Conservation (phyloP, 2,329 filamentous ascomycete species). For the Paracamarosporium sp. region DNA sequence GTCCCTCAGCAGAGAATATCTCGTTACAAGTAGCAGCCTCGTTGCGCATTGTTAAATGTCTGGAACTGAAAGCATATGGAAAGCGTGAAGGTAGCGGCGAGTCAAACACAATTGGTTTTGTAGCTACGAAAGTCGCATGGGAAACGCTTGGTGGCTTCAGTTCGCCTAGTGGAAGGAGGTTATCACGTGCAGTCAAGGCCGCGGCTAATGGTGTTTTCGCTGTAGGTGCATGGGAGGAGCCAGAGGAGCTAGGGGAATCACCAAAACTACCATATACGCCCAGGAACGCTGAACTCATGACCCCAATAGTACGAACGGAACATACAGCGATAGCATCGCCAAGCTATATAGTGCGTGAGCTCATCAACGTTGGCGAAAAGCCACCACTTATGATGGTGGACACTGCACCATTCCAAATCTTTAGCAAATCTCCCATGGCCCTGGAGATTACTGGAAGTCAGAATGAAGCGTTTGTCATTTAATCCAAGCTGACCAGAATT, state of each 20-base stretch:
- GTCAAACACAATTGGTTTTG: constrained; percentile 32
- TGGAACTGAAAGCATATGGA: constrained; percentile 29
- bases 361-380: constrained; percentile 7
- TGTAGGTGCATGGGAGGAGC: constrained; percentile 14
- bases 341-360: not conserved
- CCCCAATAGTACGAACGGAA: not conserved
- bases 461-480: not conserved
- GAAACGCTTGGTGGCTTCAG: constrained; percentile 29
- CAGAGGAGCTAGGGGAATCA: not conserved
- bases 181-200: constrained; percentile 21
- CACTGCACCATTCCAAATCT: not conserved
- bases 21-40: constrained; percentile 26
- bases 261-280: not conserved
- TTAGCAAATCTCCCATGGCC: not conserved
- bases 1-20: constrained; percentile 19
- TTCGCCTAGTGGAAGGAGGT: constrained; percentile 26
- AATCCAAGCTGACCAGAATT: not conserved
- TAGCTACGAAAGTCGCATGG: constrained; percentile 35
- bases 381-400: not conserved
- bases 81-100: constrained; percentile 20
- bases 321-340: not conserved
- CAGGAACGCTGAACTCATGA: not conserved
- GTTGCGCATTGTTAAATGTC: constrained; percentile 21
- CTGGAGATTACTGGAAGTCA: not conserved
- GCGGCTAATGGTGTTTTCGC: constrained; percentile 17